phyloP scores from a whole-genome alignment of 495 filamentous ascomycete species.

The Trichoderma gamsii region DNA sequence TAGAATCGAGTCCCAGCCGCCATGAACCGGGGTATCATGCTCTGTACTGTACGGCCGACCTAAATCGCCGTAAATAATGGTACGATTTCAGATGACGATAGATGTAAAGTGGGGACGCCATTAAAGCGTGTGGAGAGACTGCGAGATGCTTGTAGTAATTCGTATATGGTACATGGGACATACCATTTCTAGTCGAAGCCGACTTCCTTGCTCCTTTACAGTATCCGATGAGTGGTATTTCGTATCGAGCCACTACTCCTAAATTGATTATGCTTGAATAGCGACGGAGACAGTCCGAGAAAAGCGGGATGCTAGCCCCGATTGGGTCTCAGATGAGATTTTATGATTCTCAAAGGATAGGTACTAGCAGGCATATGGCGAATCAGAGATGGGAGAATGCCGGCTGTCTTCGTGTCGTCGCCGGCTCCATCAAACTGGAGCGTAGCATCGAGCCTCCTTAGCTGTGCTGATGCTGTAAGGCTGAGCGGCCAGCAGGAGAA shows the following conservation, averaged over 20 bases:
- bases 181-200: not conserved
- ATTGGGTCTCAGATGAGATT: too few relatives aligned
- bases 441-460: not conserved
- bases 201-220: too few relatives aligned
- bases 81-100: slow-evolving; percentile 1
- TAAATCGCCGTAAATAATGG: slow-evolving; percentile 1
- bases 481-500: not conserved
- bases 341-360: not conserved
- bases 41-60: not conserved
- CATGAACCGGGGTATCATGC: too few relatives aligned
- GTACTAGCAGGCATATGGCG: not conserved
- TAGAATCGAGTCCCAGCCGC: too few relatives aligned
- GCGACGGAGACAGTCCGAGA: too few relatives aligned
- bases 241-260: not conserved
- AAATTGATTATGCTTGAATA: too few relatives aligned
- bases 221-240: not conserved
- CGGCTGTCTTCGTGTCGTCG: not conserved
- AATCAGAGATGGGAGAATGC: not conserved
- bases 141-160: not conserved
- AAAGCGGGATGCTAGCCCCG: too few relatives aligned
- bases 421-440: not conserved
- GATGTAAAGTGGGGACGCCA: not conserved
- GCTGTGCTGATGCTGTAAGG: not conserved
- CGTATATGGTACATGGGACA: not conserved
- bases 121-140: not conserved